phyloP scores from a whole-genome alignment of 2,329 filamentous ascomycete species.

The Rugonectria rugulosa region DNA sequence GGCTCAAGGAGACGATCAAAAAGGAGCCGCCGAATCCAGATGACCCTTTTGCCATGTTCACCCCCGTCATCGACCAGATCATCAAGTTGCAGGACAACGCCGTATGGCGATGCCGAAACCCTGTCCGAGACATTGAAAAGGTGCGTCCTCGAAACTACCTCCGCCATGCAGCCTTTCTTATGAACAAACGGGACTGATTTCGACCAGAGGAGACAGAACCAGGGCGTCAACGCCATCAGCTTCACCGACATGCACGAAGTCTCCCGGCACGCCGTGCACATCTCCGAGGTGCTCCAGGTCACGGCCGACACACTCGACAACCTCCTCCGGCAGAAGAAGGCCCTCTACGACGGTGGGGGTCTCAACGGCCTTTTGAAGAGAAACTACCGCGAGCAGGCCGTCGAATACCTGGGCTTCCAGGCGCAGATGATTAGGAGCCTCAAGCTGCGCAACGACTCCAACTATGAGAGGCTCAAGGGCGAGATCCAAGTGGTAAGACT shows the following conservation, averaged over 20 bases:
- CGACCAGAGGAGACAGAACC: background rate
- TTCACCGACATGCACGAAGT: constrained; percentile 4
- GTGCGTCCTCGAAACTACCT: background rate
- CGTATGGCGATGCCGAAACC: constrained; percentile 3
- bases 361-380: background rate
- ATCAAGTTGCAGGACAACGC: background rate
- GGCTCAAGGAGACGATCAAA: background rate
- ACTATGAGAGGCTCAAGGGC: constrained; percentile 6
- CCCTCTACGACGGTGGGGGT: background rate
- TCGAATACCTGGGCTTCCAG: constrained; percentile 6
- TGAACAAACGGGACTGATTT: background rate
- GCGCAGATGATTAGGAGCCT: constrained; percentile 10
- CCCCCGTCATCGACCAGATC: background rate
- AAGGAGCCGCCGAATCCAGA: background rate
- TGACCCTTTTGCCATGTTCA: constrained; percentile 5
- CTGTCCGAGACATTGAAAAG: constrained; percentile 6
- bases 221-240: background rate
- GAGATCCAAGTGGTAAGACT: constrained; percentile 9
- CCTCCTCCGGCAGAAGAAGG: background rate
- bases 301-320: constrained; percentile 1
- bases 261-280: constrained; percentile 9
- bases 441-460: constrained; percentile 6
- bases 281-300: constrained; percentile 2
- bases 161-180: background rate
- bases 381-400: background rate